phyloP scores from a whole-genome alignment of 2,329 filamentous ascomycete genomes.

The Colletotrichum abscissum region DNA sequence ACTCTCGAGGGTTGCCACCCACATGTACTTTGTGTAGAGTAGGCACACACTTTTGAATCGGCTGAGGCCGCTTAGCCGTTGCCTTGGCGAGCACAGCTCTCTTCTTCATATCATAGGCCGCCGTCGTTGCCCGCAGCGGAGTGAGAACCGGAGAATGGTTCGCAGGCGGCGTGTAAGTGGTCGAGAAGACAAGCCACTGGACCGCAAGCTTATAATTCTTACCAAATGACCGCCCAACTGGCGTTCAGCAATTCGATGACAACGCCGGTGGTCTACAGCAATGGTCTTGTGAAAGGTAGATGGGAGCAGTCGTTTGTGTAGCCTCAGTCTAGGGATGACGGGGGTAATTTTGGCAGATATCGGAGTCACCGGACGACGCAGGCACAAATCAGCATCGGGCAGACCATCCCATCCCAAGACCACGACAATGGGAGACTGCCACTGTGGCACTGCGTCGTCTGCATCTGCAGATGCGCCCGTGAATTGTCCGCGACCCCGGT shows the following conservation, averaged over 20 bases:
- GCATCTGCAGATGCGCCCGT: not conserved
- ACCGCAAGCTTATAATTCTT: not conserved
- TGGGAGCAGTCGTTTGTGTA: not conserved
- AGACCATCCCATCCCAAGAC: not conserved
- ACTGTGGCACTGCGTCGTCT: not conserved
- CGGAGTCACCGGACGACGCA: conserved; percentile 6
- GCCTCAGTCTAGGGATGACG: not conserved
- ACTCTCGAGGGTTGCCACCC: conserved; percentile 12
- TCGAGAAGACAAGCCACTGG: not conserved
- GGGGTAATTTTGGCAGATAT: not conserved
- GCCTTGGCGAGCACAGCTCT: conserved; percentile 1
- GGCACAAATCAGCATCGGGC: not conserved
- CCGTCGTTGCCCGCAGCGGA: not conserved
- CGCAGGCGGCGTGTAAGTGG: conserved; percentile 1
- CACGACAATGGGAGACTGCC: not conserved
- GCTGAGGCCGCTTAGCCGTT: conserved; percentile 18
- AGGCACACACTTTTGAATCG: not conserved
- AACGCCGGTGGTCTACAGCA: not conserved
- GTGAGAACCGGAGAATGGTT: too few relatives aligned
- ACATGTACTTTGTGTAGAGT: not conserved
- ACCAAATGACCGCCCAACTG: not conserved
- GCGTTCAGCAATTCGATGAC: not conserved
- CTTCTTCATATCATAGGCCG: not conserved
- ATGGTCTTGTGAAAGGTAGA: not conserved
- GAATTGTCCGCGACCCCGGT: not conserved